These are phyloP conservation scores for Didymella glomerata DNA, from an alignment of 2,329 filamentous ascomycete genomes.

Conservation along the genomic window DNA sequence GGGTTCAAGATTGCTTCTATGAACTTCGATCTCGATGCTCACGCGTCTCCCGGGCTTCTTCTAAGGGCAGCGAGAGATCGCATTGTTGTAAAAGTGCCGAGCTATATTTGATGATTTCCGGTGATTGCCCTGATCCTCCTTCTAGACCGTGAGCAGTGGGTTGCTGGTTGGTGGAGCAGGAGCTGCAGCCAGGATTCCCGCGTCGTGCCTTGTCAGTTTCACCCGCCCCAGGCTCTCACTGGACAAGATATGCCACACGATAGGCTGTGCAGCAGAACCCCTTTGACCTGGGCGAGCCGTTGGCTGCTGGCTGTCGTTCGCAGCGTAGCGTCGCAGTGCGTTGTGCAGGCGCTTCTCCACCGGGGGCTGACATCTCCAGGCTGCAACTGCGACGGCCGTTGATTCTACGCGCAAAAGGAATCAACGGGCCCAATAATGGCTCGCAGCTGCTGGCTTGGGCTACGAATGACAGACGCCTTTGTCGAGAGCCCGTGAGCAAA, in stretches of 20 bases:
- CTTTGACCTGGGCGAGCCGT: slow-evolving; percentile 9
- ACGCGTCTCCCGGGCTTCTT: slow-evolving; percentile 9
- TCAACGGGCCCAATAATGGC: not conserved
- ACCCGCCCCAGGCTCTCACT: slow-evolving; percentile 26
- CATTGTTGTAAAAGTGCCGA: slow-evolving; percentile 15
- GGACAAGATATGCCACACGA: slow-evolving; percentile 18
- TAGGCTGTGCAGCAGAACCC: slow-evolving; percentile 24
- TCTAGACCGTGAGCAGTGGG: slow-evolving; percentile 16
- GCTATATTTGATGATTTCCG: slow-evolving; percentile 18
- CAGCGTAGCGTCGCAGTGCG: slow-evolving; percentile 17
- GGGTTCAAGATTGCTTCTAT: slow-evolving; percentile 7
- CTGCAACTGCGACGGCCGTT: slow-evolving; percentile 10
- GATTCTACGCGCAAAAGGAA: slow-evolving; percentile 18
- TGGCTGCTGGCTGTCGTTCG: slow-evolving; percentile 16
- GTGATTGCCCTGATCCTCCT: slow-evolving; percentile 16
- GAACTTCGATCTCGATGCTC: slow-evolving; percentile 10
- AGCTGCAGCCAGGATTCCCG: slow-evolving; percentile 28
- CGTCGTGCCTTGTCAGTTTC: slow-evolving; percentile 33
- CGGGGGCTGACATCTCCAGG: slow-evolving; percentile 1
- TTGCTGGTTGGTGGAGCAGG: slow-evolving; percentile 33
- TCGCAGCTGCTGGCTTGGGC: slow-evolving; percentile 23
- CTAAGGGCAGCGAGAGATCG: slow-evolving; percentile 7
- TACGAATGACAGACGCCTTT: slow-evolving; percentile 25
- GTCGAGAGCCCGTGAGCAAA: slow-evolving; percentile 25
- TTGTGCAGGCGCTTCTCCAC: slow-evolving; percentile 13